Evolutionary conservation across 352 stramenopile species (phyloP), one percentile per base, ranked within the genome.

Genomic region (Phytophthora palmivora): DNA sequence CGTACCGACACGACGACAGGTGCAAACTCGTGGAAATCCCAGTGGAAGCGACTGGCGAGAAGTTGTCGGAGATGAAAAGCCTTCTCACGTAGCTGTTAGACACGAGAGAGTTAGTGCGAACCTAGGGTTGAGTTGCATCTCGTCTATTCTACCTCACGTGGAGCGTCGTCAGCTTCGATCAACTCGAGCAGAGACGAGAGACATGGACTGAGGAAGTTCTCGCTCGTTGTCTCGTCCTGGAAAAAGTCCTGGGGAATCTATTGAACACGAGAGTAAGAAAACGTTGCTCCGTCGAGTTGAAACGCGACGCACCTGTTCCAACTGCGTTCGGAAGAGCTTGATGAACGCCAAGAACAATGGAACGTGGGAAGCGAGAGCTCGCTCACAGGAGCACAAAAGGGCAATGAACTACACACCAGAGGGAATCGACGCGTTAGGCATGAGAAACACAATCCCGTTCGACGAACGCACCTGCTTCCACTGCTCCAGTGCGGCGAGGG

Each of bases 401-500:
- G 68, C 74, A 16, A 87, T 71, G 36, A 90, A 87, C 82, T 91
- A 47, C 47, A 36, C 30, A 53, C n/a, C 47, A 43, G 21, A 37
- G n/a, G 30, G 26, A 15, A 42, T 43, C 18, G n/a, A 47, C 21
- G 19, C 8, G 22, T 42, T 33, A 41, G 6, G 8, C 34, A 47
- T 15, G 9, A 22, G 12, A 15, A 49, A 2, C 4, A 42, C 11
- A 3, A 9, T 36, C 8, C 42, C 15, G 14, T 1, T 28, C 10
- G n/a, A 1, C 5, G 22, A 21, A 24, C n/a, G 32, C 47, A 91
- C 80, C 81, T 94, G 79, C 58, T 97, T 97, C 96, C 96, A 98
- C 68, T 98, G 91, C 70, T 98, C 82, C 34, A 98, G 74, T 3
- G 94, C 95, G 12, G 83, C 70, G 19, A 98, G 80, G 36, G 94